Conservation (phyloP, 345 rosid genomes). For the Lenwebbia sp. region DNA sequence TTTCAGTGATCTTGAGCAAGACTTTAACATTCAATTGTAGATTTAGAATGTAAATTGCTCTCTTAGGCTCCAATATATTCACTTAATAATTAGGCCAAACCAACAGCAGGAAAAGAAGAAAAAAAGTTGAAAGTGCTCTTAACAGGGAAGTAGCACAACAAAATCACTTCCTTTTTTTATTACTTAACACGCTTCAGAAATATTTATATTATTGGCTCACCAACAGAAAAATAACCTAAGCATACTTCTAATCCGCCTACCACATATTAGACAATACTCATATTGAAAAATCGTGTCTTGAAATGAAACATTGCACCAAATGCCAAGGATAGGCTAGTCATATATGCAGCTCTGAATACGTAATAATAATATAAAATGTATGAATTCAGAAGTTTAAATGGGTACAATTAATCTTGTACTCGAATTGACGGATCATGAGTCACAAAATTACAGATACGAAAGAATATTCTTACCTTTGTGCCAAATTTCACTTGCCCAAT, state of each 20-base stretch:
- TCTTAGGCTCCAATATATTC: background rate
- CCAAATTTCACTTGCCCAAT: constrained; percentile 71
- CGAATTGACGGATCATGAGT: background rate
- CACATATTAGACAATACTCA: background rate
- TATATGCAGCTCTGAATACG: background rate
- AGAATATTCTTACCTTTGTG: constrained; percentile 53
- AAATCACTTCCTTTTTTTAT: background rate
- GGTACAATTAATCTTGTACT: background rate
- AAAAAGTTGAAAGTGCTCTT: background rate
- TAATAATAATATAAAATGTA: background rate
- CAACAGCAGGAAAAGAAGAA: background rate
- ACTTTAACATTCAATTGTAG: background rate
- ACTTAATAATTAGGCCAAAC: background rate
- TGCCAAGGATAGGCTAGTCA: background rate
- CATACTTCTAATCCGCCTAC: background rate
- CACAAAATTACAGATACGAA: background rate
- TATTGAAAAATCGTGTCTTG: background rate
- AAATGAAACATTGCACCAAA: background rate
- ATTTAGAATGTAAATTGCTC: background rate
- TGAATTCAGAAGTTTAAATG: background rate
- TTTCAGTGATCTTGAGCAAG: background rate
- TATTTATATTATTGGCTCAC: background rate
- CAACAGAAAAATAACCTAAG: background rate
- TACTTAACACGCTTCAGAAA: background rate
- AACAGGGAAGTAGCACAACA: background rate